Base-by-base conservation (phyloP, 768 basidiomycete species). In the Serendipita sp. region DNA sequence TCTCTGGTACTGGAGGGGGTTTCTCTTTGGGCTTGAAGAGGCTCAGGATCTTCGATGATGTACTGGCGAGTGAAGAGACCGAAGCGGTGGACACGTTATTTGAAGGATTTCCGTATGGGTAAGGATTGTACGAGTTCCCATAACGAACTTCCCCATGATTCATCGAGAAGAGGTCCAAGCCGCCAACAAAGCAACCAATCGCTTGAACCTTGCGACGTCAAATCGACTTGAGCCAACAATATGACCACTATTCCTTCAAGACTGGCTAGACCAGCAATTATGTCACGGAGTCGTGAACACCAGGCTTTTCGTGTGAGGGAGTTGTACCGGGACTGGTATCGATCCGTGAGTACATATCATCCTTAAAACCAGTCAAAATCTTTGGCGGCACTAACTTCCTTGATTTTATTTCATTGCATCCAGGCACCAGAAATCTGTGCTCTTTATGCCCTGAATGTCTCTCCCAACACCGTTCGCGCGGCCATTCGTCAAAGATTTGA, bases 241-340 rank as follows among this genome's bases (percentile, higher is more conserved):
- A 58, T 58, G 53, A 58, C 53, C 17, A 58, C 53, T 22, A 58
- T 58, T 30, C 53, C 53, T 9, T 58, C 53, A 58, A 13, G 53
- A n/a, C 33, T 58, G 17, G 53, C 53, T n/a, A 24, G 53, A n/a
- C 53, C 53, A n/a, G 53, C 53, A 9, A 30, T 34, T 30, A 58
- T 58, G 53, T 58, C 53, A n/a, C 17, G 17, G 30, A 58, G 53
- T 31, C 24, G 53, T n/a, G 11, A n/a, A 11, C 53, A 58, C n/a
- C 53, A 58, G 33, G 53, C 53, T 22, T 58, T 58, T 58, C 80
- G 89, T 34, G 83, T 82, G 9, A 74, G 92, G 20, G 77, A 85
- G 50, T 79, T 96, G 13, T 99, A 98, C 77, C 79, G 94, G 64
- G 85, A 84, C 71, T 99, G 95, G 95, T 87, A 93, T 71, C 86